Evolutionary conservation across 371 early-diverging fungal genomes (phyloP), one percentile per base, ranked within the genome.

Genomic region (Chytridium lagenaria): DNA sequence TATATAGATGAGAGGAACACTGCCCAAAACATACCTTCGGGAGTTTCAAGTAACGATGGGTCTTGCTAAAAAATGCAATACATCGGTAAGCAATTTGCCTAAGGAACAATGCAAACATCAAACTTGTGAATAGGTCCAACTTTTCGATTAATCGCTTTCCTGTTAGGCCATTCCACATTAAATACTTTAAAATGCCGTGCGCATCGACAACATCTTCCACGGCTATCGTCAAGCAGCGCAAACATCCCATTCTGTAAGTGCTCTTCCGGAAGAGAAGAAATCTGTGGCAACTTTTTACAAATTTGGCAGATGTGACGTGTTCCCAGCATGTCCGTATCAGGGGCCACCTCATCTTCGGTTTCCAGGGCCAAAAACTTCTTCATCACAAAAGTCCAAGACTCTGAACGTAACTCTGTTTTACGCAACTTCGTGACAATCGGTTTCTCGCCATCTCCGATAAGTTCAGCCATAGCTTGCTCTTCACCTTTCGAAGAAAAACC

Each of bases 341-440:
- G 34, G 28, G 44, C 50, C 34, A 26, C 66, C 7, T 10, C 44
- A 33, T 50, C 72, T 36, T 49, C 70, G 50, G 50, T 33, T 50
- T 28, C 51, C n/a, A 26, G 26, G 57, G 57, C 22, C 2, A 61
- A 61, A 61, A 61, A 31, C 12, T 28, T 33, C 12, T 15, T 16
- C 36, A 61, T 7, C 7, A 34, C 34, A 36, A 61, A 34, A 2
- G 59, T 52, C 74, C 78, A 76, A 0, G 71, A 49, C 50, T 75
- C 74, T 26, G 71, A 55, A 12, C 81, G 74, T 12, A 72, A 57
- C 51, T 72, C 59, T n/a, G 71, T 78, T 66, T 72, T 67, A n/a
- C 81, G 74, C 16, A 81, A 72, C 61, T 75, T 69, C 23, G 77
- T 49, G 16, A 68, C 65, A n/a, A 76, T 30, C 7, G 81, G 81